A percentile compares a stretch with the other conserved stretches of the same genome.
These are phyloP conservation scores for Capsella bursapastoris DNA, from an alignment of 345 rosid genomes.

Conservation along the genomic window DNA sequence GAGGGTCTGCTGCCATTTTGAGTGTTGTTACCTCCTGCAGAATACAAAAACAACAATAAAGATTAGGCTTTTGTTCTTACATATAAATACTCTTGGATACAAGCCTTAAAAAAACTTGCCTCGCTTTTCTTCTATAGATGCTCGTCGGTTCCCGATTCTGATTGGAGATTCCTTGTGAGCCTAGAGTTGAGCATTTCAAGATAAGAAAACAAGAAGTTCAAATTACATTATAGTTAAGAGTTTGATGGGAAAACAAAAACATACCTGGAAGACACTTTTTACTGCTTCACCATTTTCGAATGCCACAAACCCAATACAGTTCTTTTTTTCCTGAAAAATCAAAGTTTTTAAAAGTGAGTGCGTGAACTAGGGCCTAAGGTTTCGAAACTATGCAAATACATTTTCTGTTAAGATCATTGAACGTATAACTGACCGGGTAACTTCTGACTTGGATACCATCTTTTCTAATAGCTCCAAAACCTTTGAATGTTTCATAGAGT, in stretches of 20 bases:
- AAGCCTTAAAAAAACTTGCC: constrained; percentile 49
- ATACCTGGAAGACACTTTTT: constrained; percentile 65
- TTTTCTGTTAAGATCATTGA: not conserved
- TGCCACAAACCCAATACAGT: constrained; percentile 81
- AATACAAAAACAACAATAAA: not conserved
- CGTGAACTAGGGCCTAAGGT: constrained; percentile 15
- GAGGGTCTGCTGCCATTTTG: constrained; percentile 42
- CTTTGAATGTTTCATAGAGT: constrained; percentile 37
- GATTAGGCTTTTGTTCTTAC: not conserved
- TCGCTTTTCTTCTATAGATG: constrained; percentile 71
- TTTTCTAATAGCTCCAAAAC: constrained; percentile 36
- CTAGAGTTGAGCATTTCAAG: constrained; percentile 22
- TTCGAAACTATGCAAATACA: not conserved
- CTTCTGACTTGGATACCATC: constrained; percentile 46
- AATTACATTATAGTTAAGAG: not conserved
- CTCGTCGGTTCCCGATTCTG: constrained; percentile 59
- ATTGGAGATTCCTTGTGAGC: constrained; percentile 60
- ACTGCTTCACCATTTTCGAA: constrained; percentile 66
- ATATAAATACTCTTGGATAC: constrained; percentile 2
- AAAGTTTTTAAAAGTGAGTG: constrained; percentile 38
- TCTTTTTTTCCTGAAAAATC: constrained; percentile 18
- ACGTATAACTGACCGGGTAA: constrained; percentile 24
- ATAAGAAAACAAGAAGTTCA: constrained; percentile 2
- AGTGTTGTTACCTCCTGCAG: constrained; percentile 46
- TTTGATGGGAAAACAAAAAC: not conserved